Base-by-base conservation (phyloP, 306 rosid genomes). In the Argentina anserina region DNA sequence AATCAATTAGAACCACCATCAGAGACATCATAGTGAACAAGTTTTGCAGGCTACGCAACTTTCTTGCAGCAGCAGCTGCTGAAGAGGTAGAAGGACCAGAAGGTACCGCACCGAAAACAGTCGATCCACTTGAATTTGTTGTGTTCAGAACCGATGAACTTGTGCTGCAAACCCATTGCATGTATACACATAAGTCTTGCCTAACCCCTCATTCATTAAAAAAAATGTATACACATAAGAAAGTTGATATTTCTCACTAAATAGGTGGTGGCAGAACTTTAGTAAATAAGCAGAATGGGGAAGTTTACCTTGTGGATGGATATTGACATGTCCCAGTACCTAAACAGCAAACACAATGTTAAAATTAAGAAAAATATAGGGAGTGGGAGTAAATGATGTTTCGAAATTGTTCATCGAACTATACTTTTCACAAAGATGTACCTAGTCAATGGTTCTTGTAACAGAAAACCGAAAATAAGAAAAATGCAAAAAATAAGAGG, bases 41-140 rank as follows among this genome's bases (percentile, higher is more conserved):
- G 60, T 80, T 52, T 49, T 67, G 36, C 34, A 77, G 73, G 79
- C 45, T 18, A 47, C 70, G 58, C 61, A 67, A 78, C n/a, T n/a
- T n/a, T 55, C 18, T 69, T 68, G 72, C 69, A 69, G 90, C 50
- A 10, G 75, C 70, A 58, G 85, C 64, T 20, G 78, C 69, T 61
- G 75, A 55, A 21, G 94, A 71, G 37, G 86, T 76, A 14, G 88
- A 70, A 10, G 92, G 93, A 42, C 71, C 79, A 34, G 86, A 72
- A 26, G 97, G 97, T 11, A 67, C 87, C 25, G 95, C 90, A 25
- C 97, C 97, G 76, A 89, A 89, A 41, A 91, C 95, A 37, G 87
- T 89, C n/a, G 97, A 87, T 36, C 97, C 97, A 31, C 63, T 87
- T 75, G 97, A 82, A 73, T 84, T 90, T 75, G 97, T 91, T 67